A percentile compares a stretch with the other conserved stretches of the same genome.
Evolutionary conservation across 202 grass and related monocot genomes (phyloP).

Genomic region (Cymbopogon flexuosus): DNA sequence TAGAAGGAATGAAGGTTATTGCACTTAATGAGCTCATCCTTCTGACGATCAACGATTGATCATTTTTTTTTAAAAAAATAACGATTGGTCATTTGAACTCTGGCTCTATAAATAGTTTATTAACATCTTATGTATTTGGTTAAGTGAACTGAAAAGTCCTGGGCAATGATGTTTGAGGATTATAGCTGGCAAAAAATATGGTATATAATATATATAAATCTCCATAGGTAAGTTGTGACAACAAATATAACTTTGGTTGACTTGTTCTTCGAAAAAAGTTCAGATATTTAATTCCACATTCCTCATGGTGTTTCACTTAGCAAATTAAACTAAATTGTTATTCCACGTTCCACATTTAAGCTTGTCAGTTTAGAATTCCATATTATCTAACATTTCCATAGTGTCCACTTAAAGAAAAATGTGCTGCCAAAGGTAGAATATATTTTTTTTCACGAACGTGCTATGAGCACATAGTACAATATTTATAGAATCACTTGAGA

Average conservation of each 20-base stretch:
- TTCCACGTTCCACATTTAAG: not conserved
- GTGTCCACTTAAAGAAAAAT: not conserved
- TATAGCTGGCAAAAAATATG: not conserved
- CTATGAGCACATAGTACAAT: too few species aligned
- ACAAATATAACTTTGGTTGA: not conserved
- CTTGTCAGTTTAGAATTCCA: not conserved
- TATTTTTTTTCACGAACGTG: not conserved
- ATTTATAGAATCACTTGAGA: not conserved
- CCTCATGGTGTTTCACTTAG: not conserved
- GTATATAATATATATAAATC: not conserved
- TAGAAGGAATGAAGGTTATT: not conserved
- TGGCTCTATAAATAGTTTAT: too few species aligned
- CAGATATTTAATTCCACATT: not conserved
- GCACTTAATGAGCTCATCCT: not conserved
- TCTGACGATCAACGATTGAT: not conserved
- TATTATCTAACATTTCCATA: not conserved
- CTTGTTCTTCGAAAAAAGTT: not conserved
- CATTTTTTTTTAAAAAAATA: too few species aligned
- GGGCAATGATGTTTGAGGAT: not conserved
- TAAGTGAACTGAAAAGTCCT: not conserved
- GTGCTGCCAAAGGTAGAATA: not conserved
- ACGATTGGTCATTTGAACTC: not conserved
- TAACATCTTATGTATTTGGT: not conserved
- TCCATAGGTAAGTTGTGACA: not conserved
- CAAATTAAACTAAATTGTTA: not conserved